Evolutionary conservation across 768 basidiomycete genomes (phyloP), one percentile per base, ranked within the genome.

Genomic region (Phaffia australis): DNA sequence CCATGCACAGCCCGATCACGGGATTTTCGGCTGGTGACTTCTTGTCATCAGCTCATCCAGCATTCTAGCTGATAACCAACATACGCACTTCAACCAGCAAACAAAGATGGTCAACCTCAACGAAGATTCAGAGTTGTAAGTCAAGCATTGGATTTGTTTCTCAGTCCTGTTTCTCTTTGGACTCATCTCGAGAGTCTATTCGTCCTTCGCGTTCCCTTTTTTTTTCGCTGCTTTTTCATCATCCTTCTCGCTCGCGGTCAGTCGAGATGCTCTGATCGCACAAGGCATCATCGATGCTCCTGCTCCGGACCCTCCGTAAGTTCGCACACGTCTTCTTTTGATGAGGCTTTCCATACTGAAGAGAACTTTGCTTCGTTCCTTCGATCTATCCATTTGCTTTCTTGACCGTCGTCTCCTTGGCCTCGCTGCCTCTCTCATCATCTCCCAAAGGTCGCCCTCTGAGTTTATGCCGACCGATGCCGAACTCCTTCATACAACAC

Each of bases 121-220:
- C 80, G 88, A 94, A 79, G 92, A 97, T 76, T 94, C 92, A 2
- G 92, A 97, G 82, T 95, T 97, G 92, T 93, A 76, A 77, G 88
- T 76, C 35, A n/a, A n/a, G n/a, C n/a, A n/a, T n/a, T n/a, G n/a
- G n/a, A n/a, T n/a, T 21, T 19, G 29, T 2, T 1, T 27, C 14
- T 1, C 30, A 27, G 23, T 23, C 27, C 46, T 14, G 0, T 9
- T 19, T 9, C 25, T 27, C 3, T 49, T n/a, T 15, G 25, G 35
- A 30, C 19, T 32, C 11, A 8, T 46, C 25, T 29, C 47, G 18
- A 8, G 59, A 35, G 21, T 32, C 2, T 48, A 25, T n/a, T 27
- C 4, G 21, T 21, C 23, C 11, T 64, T 29, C 51, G 59, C 57
- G 30, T 66, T 55, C 11, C 50, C 16, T 49, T 56, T 30, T 54